Percentiles rank a stretch among this genome's conserved stretches.
phyloP scores from a whole-genome alignment of 2,329 filamentous ascomycete genomes.

The Exophiala dermatitidis region DNA sequence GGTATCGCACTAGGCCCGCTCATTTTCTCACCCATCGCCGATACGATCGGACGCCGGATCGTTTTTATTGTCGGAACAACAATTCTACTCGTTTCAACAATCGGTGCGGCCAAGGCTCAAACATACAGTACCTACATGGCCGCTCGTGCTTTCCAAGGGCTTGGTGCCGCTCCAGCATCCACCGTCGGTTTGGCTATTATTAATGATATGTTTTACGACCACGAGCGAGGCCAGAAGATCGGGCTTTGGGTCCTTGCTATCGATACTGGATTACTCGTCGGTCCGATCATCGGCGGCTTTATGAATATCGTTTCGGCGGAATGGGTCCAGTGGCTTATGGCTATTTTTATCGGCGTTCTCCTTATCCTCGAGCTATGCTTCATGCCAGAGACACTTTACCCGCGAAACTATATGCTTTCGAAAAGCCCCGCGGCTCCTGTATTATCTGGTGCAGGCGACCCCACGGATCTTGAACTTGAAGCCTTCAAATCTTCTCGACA shows the following conservation, averaged over 20 bases:
- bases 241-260: slow-evolving; percentile 2
- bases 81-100: slow-evolving; percentile 3
- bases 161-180: slow-evolving; percentile 8
- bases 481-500: too few species aligned
- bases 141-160: slow-evolving; percentile 12
- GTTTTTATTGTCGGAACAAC: slow-evolving; percentile 21
- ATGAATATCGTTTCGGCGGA: not conserved
- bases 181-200: slow-evolving; percentile 13
- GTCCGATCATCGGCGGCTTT: not conserved
- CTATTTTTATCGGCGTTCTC: not conserved
- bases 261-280: too few species aligned
- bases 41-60: slow-evolving; percentile 30
- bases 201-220: slow-evolving; percentile 13
- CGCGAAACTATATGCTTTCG: not conserved
- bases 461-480: too few species aligned
- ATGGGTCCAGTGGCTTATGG: not conserved
- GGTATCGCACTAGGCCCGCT: slow-evolving; percentile 34
- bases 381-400: slow-evolving; percentile 3
- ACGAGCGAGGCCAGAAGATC: slow-evolving; percentile 8
- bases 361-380: not conserved
- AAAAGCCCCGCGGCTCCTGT: too few species aligned
- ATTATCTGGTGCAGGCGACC: too few species aligned
- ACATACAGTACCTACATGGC: slow-evolving; percentile 9
- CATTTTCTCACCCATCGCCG: slow-evolving; percentile 31
- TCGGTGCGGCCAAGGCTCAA: slow-evolving; percentile 4